These are phyloP conservation scores for Penicillium nucicola DNA, from an alignment of 495 filamentous ascomycete species.

Conservation along the genomic window DNA sequence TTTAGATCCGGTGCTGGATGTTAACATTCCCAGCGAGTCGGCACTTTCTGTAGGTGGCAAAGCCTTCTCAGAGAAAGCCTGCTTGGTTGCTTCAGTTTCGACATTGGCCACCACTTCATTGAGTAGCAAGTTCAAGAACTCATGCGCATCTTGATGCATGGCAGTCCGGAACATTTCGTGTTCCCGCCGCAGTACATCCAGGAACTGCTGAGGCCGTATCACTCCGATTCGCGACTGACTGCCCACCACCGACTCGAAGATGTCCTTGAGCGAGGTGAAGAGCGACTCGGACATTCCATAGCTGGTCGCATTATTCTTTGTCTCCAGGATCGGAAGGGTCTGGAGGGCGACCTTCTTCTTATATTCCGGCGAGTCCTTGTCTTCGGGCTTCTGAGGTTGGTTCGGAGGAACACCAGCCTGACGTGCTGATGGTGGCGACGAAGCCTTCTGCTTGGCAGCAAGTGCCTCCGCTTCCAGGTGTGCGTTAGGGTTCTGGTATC, in stretches of 20 bases:
- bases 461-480: slow-evolving; percentile 40
- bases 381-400: slow-evolving; percentile 69
- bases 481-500: slow-evolving; percentile 44
- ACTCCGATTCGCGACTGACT: slow-evolving; percentile 83
- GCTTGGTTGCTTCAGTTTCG: slow-evolving; percentile 70
- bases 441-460: slow-evolving; percentile 43
- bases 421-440: slow-evolving; percentile 34
- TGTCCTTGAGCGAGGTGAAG: slow-evolving; percentile 92
- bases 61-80: slow-evolving; percentile 34
- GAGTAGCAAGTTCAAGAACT: slow-evolving; percentile 92
- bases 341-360: slow-evolving; percentile 94
- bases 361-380: slow-evolving; percentile 83
- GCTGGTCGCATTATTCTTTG: slow-evolving; percentile 69
- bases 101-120: slow-evolving; percentile 95
- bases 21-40: slow-evolving; percentile 38
- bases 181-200: slow-evolving; percentile 88
- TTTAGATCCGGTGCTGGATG: slow-evolving; percentile 44
- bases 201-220: slow-evolving; percentile 86
- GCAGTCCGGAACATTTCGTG: slow-evolving; percentile 97
- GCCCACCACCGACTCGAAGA: slow-evolving; percentile 87
- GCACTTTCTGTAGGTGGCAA: slow-evolving; percentile 35
- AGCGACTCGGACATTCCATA: slow-evolving; percentile 95
- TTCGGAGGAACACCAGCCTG: slow-evolving; percentile 48
- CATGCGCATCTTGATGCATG: slow-evolving; percentile 98
- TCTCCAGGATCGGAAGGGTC: slow-evolving; percentile 78